phyloP scores from a whole-genome alignment of 1,284 basidiomycete species.

The Leccinum pachyderme region DNA sequence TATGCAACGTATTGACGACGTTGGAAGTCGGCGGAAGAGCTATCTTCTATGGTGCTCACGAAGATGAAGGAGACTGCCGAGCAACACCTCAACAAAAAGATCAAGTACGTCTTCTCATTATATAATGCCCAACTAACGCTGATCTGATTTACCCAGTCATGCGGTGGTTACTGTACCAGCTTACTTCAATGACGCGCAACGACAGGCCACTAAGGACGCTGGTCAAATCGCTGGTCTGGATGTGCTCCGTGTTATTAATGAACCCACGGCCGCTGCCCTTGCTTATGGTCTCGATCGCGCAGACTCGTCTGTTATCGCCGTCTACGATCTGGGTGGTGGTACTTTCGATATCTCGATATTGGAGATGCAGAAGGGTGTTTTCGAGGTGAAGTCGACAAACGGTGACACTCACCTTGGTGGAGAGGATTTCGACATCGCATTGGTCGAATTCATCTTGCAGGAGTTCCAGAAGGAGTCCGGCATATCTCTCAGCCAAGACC shows the following conservation, averaged over 20 bases:
- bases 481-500: constrained; percentile 79
- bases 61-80: constrained; percentile 98
- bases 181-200: constrained; percentile 99
- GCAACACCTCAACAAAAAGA: constrained; percentile 87
- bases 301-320: constrained; percentile 88
- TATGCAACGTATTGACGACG: constrained; percentile 2
- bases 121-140: not conserved
- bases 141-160: constrained; percentile 44
- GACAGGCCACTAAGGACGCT: constrained; percentile 97
- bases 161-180: constrained; percentile 94
- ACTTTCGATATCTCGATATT: constrained; percentile 98
- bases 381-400: constrained; percentile 99
- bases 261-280: constrained; percentile 96
- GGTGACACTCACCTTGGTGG: constrained; percentile 99
- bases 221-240: constrained; percentile 97
- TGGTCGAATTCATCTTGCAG: constrained; percentile 84
- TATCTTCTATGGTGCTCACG: constrained; percentile 81
- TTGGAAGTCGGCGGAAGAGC: constrained; percentile 71
- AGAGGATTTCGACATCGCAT: constrained; percentile 94
- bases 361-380: constrained; percentile 99
- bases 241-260: constrained; percentile 97
- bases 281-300: constrained; percentile 91
- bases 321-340: constrained; percentile 95
- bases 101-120: constrained; percentile 65
- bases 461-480: constrained; percentile 96